phyloP scores from a whole-genome alignment of 2,329 filamentous ascomycete genomes.

The Pyrenophora tritici-repentis region DNA sequence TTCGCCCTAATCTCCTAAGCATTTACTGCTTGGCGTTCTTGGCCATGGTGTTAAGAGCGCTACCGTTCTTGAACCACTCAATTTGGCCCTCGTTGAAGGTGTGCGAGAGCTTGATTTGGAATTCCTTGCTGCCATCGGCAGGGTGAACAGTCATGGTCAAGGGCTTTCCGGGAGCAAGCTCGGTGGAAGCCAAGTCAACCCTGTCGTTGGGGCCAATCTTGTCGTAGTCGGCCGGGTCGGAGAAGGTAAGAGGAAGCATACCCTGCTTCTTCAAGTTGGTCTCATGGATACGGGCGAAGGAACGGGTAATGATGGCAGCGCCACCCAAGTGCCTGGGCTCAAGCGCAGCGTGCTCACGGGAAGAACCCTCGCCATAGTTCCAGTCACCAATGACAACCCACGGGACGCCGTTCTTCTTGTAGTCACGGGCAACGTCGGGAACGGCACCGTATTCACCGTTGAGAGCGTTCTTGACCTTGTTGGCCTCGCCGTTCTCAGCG shows the following conservation, averaged over 20 bases:
- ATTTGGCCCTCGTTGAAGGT: slow-evolving; percentile 99
- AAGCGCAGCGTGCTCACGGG: slow-evolving; percentile 96
- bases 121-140: slow-evolving; percentile 74
- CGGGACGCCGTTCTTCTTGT: slow-evolving; percentile 94
- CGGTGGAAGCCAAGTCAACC: slow-evolving; percentile 85
- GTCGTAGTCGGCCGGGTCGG: slow-evolving; percentile 94
- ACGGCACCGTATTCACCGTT: slow-evolving; percentile 85
- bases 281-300: slow-evolving; percentile 99
- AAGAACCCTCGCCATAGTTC: slow-evolving; percentile 99
- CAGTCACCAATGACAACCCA: slow-evolving; percentile 99
- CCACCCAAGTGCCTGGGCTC: slow-evolving; percentile 97
- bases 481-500: slow-evolving; percentile 92
- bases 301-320: slow-evolving; percentile 93
- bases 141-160: slow-evolving; percentile 91
- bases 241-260: slow-evolving; percentile 97
- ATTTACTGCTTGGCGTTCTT: slow-evolving; percentile 58
- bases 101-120: slow-evolving; percentile 84
- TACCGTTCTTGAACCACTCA: slow-evolving; percentile 99
- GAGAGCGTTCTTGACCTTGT: slow-evolving; percentile 93
- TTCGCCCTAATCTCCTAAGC: slow-evolving; percentile 10
- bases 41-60: slow-evolving; percentile 97
- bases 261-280: slow-evolving; percentile 99
- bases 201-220: slow-evolving; percentile 93
- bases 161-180: slow-evolving; percentile 90
- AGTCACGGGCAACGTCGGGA: slow-evolving; percentile 92